A percentile compares a stretch with the other conserved stretches of the same genome.
These are phyloP conservation scores for Euphorbia celastroides DNA, from an alignment of 441 rosid genomes.

Conservation along the genomic window DNA sequence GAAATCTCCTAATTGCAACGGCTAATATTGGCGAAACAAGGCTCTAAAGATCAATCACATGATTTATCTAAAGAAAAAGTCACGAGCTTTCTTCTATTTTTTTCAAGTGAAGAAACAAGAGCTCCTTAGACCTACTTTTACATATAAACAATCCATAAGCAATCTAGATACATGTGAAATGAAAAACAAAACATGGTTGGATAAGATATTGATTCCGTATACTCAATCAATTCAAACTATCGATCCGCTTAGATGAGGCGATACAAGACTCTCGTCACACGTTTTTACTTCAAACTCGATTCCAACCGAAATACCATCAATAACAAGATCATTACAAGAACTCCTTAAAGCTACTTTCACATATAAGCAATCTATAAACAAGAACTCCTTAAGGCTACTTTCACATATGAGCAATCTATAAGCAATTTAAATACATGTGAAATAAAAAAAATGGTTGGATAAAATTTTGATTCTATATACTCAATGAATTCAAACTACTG, in stretches of 20 bases:
- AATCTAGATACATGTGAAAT: no score
- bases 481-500: not conserved
- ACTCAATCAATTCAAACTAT: not conserved
- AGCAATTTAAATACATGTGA: not conserved
- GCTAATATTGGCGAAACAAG: no score
- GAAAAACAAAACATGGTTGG: no score
- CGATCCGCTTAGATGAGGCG: conserved; percentile 21
- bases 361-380: not conserved
- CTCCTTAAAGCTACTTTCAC: no score
- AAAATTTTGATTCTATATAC: not conserved
- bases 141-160: not conserved
- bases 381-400: no score
- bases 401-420: not conserved
- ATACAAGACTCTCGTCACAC: conserved; percentile 37
- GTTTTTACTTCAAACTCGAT: conserved; percentile 34
- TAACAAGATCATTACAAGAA: conserved; percentile 7
- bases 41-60: no score
- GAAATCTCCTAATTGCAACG: no score
- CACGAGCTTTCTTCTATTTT: no score
- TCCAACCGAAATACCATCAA: conserved; percentile 27
- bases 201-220: not conserved
- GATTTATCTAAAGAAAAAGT: no score
- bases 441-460: no score
- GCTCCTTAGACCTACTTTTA: no score
- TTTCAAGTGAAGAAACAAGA: no score